Conservation (phyloP, 116 monocot genomes). For the Cymodocea nodosa region DNA sequence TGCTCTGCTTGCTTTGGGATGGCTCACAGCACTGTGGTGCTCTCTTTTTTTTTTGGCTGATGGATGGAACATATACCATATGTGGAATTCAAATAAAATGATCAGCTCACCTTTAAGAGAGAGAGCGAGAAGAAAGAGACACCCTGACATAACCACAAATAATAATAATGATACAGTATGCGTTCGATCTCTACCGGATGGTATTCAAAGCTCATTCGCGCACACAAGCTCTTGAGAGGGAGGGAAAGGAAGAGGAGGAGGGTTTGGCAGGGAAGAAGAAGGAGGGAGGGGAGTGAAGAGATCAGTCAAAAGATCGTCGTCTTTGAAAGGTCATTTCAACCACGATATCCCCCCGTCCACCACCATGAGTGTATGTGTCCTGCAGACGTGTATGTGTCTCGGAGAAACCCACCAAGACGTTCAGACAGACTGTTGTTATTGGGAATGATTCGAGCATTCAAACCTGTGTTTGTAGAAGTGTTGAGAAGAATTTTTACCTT, state of each 20-base stretch:
- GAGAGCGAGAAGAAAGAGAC: conserved; percentile 4
- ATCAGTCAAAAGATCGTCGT: conserved; percentile 13
- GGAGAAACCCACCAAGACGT: conserved; percentile 10
- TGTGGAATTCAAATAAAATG: conserved; percentile 39
- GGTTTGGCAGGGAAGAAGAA: conserved; percentile 2
- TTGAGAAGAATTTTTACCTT: too few relatives aligned
- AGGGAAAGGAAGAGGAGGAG: conserved; percentile 5
- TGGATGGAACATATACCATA: conserved; percentile 39
- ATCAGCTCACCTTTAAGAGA: conserved; percentile 23
- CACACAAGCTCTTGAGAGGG: not conserved
- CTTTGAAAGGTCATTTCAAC: conserved; percentile 21
- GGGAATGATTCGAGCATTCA: too few relatives aligned
- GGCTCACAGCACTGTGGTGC: conserved; percentile 2
- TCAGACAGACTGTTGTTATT: too few relatives aligned
- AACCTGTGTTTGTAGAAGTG: too few relatives aligned
- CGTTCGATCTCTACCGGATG: conserved; percentile 6
- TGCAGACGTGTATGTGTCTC: conserved; percentile 12
- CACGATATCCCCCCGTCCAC: conserved; percentile 7
- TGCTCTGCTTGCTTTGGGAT: conserved; percentile 21
- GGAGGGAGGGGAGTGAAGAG: conserved; percentile 3
- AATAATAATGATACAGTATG: conserved; percentile 6
- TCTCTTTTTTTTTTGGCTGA: conserved; percentile 9
- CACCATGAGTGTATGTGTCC: conserved; percentile 10
- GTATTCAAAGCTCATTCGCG: not conserved
- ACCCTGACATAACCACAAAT: not conserved